A percentile compares a stretch with the other conserved stretches of the same genome.
These are phyloP conservation scores for Zychaea mexicana DNA, from an alignment of 371 early-diverging fungal genomes.

Conservation along the genomic window DNA sequence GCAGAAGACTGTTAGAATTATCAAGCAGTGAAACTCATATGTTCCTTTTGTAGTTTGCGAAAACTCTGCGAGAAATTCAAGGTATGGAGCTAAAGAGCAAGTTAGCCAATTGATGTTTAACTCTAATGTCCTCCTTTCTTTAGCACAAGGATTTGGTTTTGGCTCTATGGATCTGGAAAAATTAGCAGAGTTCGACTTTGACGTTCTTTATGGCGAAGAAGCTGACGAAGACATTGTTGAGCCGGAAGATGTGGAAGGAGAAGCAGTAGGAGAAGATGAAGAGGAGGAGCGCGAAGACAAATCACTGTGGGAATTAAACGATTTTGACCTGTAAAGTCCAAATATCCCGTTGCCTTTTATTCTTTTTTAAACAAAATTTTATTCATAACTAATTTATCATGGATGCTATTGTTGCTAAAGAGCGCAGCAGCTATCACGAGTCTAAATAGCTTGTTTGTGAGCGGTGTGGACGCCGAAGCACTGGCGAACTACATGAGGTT, in stretches of 20 bases:
- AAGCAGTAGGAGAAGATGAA: background rate
- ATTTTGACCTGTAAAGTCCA: constrained; percentile 1
- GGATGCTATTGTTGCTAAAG: no score
- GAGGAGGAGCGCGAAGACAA: background rate
- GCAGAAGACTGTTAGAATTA: background rate
- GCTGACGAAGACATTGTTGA: background rate
- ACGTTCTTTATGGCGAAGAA: background rate
- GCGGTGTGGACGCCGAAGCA: no score
- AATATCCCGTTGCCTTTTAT: no score
- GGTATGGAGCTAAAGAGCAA: background rate
- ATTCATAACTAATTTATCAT: no score
- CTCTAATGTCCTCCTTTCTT: no score
- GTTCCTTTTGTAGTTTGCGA: background rate
- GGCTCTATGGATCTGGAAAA: background rate
- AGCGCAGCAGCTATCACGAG: no score
- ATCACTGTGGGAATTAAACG: background rate
- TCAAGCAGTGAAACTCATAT: background rate
- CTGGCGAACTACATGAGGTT: no score
- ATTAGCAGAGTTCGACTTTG: background rate
- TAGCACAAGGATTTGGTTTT: background rate
- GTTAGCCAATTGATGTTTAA: background rate
- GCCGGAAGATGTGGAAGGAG: background rate
- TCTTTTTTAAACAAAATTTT: no score
- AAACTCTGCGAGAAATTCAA: background rate
- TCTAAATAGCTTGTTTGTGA: no score